Evolutionary conservation across 2,329 filamentous ascomycete species (phyloP), one percentile per base, ranked within the genome.

Genomic region (Fusarium floridanum): DNA sequence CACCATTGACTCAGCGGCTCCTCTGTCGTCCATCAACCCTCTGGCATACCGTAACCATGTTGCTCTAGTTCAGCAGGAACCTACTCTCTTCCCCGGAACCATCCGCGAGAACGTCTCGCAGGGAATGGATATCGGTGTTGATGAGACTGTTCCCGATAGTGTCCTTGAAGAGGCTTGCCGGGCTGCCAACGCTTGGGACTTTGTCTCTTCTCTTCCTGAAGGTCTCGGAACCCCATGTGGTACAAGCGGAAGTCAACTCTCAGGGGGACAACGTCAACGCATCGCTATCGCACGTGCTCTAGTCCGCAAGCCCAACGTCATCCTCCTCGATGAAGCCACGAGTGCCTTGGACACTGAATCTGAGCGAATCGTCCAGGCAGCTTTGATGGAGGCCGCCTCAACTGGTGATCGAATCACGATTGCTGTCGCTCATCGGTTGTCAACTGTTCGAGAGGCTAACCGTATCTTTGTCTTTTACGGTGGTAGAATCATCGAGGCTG

Each of bases 1-100:
- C 45, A 76, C 71, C 8, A 81, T 90, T n/a, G 86, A 86, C 53
- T 56, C 50, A 1, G 5, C 56, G 27, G 56, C 22, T 41, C 34
- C 56, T 20, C 20, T 59, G 6, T 59, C 56, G 0, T 59, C 34
- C 11, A 62, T 70, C 53, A 59, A 63, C 36, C 50, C 60, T 17
- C 36, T 56, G 10, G 29, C 61, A 2, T 67, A 70, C 22, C 57
- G 67, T 2, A 59, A 53, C 8, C 48, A 48, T 6, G 60, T 66
- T 6, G 50, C 67, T 3, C 67, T 67, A 6, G 67, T 70, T 4
- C 67, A 70, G 7, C 64, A 70, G 8, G 67, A 70, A 10, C 67
- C 67, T 5, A 62, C 60, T 1, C 53, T 70, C 2, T 67, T 67
- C 36, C 64, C 59, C 1, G 67, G 64, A 14, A 67, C 41, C 6